These are phyloP conservation scores for Lentinula sp. DNA, from an alignment of 768 basidiomycete genomes.

Conservation along the genomic window DNA sequence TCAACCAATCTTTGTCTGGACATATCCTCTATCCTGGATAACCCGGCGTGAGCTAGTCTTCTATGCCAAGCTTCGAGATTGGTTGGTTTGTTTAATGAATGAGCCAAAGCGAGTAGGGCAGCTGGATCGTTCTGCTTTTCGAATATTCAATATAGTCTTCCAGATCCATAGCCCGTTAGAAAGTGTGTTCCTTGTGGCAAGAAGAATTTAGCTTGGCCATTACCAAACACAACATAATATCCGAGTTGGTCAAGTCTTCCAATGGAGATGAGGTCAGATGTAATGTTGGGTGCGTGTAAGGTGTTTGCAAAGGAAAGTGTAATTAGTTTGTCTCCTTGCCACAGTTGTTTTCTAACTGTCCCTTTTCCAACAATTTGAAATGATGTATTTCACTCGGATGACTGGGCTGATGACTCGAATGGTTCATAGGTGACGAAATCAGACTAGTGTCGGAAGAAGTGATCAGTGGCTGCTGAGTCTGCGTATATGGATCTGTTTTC, in stretches of 20 bases:
- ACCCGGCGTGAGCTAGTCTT: not conserved
- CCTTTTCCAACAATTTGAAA: not conserved
- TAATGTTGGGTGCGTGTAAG: not conserved
- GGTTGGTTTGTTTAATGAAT: not conserved
- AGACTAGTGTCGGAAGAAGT: not conserved
- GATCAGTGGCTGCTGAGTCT: not conserved
- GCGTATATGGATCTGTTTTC: not conserved
- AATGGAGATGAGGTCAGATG: conserved; percentile 11
- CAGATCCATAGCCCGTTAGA: not conserved
- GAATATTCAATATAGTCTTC: not conserved
- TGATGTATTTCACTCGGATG: not conserved
- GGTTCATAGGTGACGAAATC: not conserved
- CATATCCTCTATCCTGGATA: not conserved
- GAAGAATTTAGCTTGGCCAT: too few species aligned
- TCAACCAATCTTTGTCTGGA: too few species aligned
- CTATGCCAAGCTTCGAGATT: not conserved
- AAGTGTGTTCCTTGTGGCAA: not conserved
- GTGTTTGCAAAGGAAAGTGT: not conserved
- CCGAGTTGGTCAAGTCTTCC: conserved; percentile 10
- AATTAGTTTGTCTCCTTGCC: too few species aligned
- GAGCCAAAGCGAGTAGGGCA: not conserved
- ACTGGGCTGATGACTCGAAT: not conserved
- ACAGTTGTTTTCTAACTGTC: too few species aligned
- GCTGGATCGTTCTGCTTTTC: not conserved
- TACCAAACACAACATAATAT: conserved; percentile 1